Evolutionary conservation across 2,329 filamentous ascomycete species (phyloP).

Genomic region (Pseudocercospora ulei): DNA sequence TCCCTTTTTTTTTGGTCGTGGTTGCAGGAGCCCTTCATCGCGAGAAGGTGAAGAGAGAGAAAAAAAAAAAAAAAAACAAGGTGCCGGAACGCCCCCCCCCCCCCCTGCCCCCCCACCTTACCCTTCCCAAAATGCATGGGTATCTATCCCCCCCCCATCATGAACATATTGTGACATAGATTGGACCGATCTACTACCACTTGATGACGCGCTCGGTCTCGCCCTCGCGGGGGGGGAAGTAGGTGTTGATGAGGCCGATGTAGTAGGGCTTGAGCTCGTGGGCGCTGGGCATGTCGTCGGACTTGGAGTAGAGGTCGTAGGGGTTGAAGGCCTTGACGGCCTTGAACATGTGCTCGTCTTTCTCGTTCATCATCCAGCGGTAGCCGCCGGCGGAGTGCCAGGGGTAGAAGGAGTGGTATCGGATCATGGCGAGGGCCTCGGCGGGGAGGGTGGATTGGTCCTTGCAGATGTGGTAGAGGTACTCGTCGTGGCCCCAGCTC

Average conservation of each 20-base stretch:
- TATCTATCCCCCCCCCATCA: too few relatives aligned
- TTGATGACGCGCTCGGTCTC: slow-evolving; percentile 49
- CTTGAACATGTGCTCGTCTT: slow-evolving; percentile 68
- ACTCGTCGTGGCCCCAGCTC: slow-evolving; percentile 83
- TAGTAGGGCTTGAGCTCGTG: slow-evolving; percentile 74
- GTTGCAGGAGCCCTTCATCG: too few relatives aligned
- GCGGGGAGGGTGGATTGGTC: slow-evolving; percentile 67
- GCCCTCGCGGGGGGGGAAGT: slow-evolving; percentile 34
- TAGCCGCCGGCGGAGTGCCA: slow-evolving; percentile 82
- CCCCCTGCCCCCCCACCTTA: too few relatives aligned
- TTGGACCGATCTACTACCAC: slow-evolving; percentile 46
- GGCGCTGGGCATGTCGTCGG: slow-evolving; percentile 64
- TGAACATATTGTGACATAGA: not conserved
- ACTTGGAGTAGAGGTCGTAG: slow-evolving; percentile 88
- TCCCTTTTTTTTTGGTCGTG: too few relatives aligned
- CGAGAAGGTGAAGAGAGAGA: too few relatives aligned
- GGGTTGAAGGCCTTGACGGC: slow-evolving; percentile 82
- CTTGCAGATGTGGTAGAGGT: slow-evolving; percentile 77
- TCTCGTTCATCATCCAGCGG: slow-evolving; percentile 68
- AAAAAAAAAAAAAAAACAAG: too few relatives aligned
- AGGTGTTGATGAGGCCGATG: slow-evolving; percentile 63
- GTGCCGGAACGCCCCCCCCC: too few relatives aligned
- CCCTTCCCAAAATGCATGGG: not conserved
- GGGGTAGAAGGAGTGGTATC: slow-evolving; percentile 87
- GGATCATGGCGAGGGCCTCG: slow-evolving; percentile 83